These are phyloP conservation scores for Onygenales sp. DNA, from an alignment of 2,329 filamentous ascomycete genomes.

Conservation along the genomic window DNA sequence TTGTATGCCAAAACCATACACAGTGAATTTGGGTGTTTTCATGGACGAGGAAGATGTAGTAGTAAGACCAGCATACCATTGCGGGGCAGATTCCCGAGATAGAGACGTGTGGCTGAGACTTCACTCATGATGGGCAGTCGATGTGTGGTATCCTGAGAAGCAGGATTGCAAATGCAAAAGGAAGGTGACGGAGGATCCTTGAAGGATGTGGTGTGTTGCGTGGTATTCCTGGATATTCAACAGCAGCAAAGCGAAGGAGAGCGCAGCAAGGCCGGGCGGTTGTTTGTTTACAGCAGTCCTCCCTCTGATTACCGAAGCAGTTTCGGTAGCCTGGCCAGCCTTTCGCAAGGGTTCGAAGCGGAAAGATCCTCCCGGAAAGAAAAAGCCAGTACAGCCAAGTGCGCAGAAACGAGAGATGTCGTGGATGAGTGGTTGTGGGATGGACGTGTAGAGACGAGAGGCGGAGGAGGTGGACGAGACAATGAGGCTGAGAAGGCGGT, in stretches of 20 bases:
- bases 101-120: constrained; percentile 89
- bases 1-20: constrained; percentile 9
- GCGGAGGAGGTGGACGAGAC: background rate
- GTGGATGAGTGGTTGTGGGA: background rate
- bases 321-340: background rate
- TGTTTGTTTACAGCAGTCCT: background rate
- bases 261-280: background rate
- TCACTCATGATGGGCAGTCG: constrained; percentile 54
- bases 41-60: constrained; percentile 18
- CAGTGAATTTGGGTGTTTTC: constrained; percentile 5
- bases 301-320: background rate
- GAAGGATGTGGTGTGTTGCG: background rate
- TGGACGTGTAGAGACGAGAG: background rate
- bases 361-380: background rate
- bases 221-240: background rate
- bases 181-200: background rate
- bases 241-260: background rate
- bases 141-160: background rate
- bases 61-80: constrained; percentile 59
- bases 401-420: background rate
- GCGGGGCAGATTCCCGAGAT: constrained; percentile 94
- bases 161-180: background rate
- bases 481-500: constrained; percentile 5
- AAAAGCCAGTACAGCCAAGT: background rate
- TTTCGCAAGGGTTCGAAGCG: background rate